Base-by-base conservation (phyloP, 345 rosid species). In the Zanthoxylum bungeanum region DNA sequence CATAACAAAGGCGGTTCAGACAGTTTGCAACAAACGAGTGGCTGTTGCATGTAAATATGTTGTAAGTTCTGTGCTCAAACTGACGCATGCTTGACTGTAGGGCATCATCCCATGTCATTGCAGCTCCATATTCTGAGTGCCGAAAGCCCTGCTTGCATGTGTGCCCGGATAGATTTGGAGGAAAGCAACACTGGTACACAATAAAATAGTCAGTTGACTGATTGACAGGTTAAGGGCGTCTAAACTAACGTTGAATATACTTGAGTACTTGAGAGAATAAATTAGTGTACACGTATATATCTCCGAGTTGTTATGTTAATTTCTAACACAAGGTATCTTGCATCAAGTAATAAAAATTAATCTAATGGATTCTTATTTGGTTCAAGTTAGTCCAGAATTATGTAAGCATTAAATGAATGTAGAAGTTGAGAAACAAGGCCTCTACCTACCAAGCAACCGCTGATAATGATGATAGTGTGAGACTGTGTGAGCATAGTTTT, bases 31-130 rank as follows among this genome's bases (percentile, higher is more conserved):
- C 92, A 46, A 91, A 93, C 0, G 99, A 96, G 75, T 93, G 86
- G 77, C 91, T 81, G 87, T 88, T 96, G 88, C 99, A 93, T 1
- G 91, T 96, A 84, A 96, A 96, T 56, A 96, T 72, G 79, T 96
- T 96, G 89, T 91, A 88, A 62, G 86, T 87, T 69, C 78, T 89
- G 81, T 86, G 86, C 79, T 96, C 96, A 17, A 85, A 96, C 77
- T 69, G 74, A 1, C 90, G 87, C 4, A 44, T 42, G 16, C 88
- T 91, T 22, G 69, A 72, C 51, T 59, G 79, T 14, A 96, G 36
- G 22, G 98, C 88, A 55, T 93, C 95, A 39, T 93, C 97, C 98
- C 99, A 96, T 37, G 94, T 86, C 42, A 85, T 31, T 1, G 97
- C 80, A 53, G 94, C 9, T 34, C 98, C 99, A 46, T 69, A 82